Conservation (phyloP, 768 basidiomycete genomes). For the Amanita molliuscula region DNA sequence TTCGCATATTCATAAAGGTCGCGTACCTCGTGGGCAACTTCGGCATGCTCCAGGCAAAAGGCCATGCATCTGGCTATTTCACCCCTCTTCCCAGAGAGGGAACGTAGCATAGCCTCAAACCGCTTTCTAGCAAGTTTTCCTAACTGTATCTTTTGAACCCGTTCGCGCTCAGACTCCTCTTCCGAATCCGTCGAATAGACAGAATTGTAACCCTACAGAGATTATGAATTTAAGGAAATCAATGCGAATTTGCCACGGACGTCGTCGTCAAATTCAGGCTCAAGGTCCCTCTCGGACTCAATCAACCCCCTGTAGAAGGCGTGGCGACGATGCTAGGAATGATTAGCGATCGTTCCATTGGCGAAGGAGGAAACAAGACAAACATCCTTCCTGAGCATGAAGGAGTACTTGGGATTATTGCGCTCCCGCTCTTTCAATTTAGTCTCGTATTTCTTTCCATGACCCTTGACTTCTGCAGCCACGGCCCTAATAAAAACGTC, state of each 20-base stretch:
- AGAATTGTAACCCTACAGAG: constrained; percentile 68
- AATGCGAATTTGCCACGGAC: constrained; percentile 23
- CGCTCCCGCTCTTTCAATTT: constrained; percentile 67
- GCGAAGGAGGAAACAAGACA: constrained; percentile 14
- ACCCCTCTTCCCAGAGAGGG: constrained; percentile 74
- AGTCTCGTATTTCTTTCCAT: constrained; percentile 69
- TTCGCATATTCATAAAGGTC: neutral
- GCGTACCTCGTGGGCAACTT: constrained; percentile 83
- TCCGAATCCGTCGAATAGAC: constrained; percentile 89
- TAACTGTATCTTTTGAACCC: constrained; percentile 62
- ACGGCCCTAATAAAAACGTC: constrained; percentile 84
- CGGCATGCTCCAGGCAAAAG: constrained; percentile 94
- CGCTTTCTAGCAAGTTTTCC: constrained; percentile 73
- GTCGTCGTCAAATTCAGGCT: constrained; percentile 78
- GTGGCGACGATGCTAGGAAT: constrained; percentile 55
- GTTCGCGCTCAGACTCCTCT: constrained; percentile 88
- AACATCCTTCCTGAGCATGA: constrained; percentile 54
- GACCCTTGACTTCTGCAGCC: constrained; percentile 74
- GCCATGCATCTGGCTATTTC: constrained; percentile 94
- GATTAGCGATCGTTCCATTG: constrained; percentile 1
- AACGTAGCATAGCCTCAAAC: constrained; percentile 87
- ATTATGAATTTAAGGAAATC: neutral
- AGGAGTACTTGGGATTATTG: constrained; percentile 74
- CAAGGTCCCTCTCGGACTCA: constrained; percentile 39
- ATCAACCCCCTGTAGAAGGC: constrained; percentile 63